phyloP scores from a whole-genome alignment of 495 filamentous ascomycete genomes.

The Niebla homalea region DNA sequence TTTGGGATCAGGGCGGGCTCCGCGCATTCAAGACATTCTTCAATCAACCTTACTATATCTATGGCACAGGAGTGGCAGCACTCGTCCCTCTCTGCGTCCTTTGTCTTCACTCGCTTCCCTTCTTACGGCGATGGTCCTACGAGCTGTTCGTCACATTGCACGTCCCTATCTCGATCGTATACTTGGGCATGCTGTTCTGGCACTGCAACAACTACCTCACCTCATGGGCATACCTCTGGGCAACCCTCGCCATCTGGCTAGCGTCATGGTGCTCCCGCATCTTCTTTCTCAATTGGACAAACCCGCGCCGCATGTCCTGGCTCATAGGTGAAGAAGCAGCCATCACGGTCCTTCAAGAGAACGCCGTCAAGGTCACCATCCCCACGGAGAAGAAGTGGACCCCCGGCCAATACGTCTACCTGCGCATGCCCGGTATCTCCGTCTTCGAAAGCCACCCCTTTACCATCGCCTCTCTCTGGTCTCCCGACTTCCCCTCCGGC shows the following conservation, averaged over 20 bases:
- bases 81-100: slow-evolving; percentile 69
- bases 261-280: slow-evolving; percentile 50
- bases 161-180: slow-evolving; percentile 66
- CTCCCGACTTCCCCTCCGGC: slow-evolving; percentile 74
- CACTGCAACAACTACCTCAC: slow-evolving; percentile 85
- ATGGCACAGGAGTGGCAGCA: slow-evolving; percentile 81
- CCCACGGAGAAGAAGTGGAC: slow-evolving; percentile 87
- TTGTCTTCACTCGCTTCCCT: slow-evolving; percentile 67
- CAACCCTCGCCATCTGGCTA: slow-evolving; percentile 68
- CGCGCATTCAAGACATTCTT: slow-evolving; percentile 53
- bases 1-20: slow-evolving; percentile 65
- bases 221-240: slow-evolving; percentile 82
- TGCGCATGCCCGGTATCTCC: slow-evolving; percentile 83
- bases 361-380: slow-evolving; percentile 85
- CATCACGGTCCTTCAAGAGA: slow-evolving; percentile 76
- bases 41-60: slow-evolving; percentile 50
- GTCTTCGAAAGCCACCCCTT: slow-evolving; percentile 90
- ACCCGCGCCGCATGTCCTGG: slow-evolving; percentile 64
- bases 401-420: slow-evolving; percentile 88
- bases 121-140: slow-evolving; percentile 52
- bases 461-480: slow-evolving; percentile 82
- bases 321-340: slow-evolving; percentile 80
- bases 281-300: slow-evolving; percentile 74
- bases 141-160: slow-evolving; percentile 76
- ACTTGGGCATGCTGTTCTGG: slow-evolving; percentile 84